Percentiles rank a stretch among this genome's conserved stretches.
phyloP scores from a whole-genome alignment of 1,284 basidiomycete species.

The Volvariella volvacea region DNA sequence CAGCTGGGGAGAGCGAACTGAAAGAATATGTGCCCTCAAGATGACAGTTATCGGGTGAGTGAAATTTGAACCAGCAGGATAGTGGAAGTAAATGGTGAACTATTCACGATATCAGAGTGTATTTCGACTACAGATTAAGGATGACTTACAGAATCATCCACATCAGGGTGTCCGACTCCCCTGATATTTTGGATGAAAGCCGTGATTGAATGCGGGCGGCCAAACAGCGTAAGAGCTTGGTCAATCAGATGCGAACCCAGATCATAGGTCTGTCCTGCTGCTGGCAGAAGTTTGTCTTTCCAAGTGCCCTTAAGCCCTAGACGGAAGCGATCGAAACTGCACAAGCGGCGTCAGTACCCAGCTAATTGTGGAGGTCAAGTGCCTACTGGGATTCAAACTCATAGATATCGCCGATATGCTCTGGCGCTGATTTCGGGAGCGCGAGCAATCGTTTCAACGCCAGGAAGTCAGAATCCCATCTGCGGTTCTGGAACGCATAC shows the following conservation, averaged over 20 bases:
- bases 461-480: slow-evolving; percentile 81
- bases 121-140: not conserved
- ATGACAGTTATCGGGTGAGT: slow-evolving; percentile 61
- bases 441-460: slow-evolving; percentile 63
- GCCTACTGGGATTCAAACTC: slow-evolving; percentile 73
- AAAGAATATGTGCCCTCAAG: slow-evolving; percentile 64
- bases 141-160: slow-evolving; percentile 61
- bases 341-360: not conserved
- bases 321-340: slow-evolving; percentile 75
- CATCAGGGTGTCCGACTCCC: slow-evolving; percentile 51
- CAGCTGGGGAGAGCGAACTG: slow-evolving; percentile 56
- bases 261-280: slow-evolving; percentile 54
- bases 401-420: slow-evolving; percentile 55
- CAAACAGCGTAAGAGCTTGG: slow-evolving; percentile 74
- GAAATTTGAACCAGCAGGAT: slow-evolving; percentile 32
- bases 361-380: not conserved
- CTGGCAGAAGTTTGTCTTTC: slow-evolving; percentile 56
- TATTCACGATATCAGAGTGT: slow-evolving; percentile 16
- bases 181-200: slow-evolving; percentile 66
- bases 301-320: slow-evolving; percentile 60
- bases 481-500: slow-evolving; percentile 77
- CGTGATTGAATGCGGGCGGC: slow-evolving; percentile 63
- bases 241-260: slow-evolving; percentile 71
- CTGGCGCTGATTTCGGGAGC: slow-evolving; percentile 41
- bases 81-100: slow-evolving; percentile 68